Percentiles rank a stretch among this genome's conserved stretches.
Evolutionary conservation across 2,329 filamentous ascomycete genomes (phyloP).

Genomic region (Metarhizium guizhouense): DNA sequence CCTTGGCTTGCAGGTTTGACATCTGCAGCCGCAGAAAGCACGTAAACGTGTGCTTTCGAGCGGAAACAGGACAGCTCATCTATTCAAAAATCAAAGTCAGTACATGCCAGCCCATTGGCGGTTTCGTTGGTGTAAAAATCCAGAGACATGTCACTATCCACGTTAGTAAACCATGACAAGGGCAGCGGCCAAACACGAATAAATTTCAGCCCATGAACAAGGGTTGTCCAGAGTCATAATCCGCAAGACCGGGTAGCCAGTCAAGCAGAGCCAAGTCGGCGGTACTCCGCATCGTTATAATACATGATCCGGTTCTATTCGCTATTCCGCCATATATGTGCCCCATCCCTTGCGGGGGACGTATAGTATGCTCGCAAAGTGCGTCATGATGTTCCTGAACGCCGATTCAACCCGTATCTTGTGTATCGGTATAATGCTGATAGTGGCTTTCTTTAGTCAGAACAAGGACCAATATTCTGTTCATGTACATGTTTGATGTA

Average conservation of each 20-base stretch:
- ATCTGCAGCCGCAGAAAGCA: background rate
- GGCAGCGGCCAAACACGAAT: background rate
- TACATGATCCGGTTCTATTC: conserved; percentile 6
- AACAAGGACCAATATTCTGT: conserved; percentile 25
- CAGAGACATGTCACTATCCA: conserved; percentile 17
- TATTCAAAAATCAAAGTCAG: background rate
- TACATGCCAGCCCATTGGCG: conserved; percentile 2
- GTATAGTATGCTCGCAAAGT: background rate
- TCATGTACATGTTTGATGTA: conserved; percentile 48
- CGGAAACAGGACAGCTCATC: background rate
- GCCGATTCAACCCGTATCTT: background rate
- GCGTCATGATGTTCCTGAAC: background rate
- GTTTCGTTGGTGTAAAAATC: background rate
- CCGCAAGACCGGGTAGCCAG: background rate
- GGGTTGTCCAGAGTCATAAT: background rate
- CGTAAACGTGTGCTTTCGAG: background rate
- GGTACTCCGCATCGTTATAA: conserved; percentile 8
- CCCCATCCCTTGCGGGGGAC: background rate
- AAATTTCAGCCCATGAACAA: background rate
- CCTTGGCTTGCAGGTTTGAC: background rate
- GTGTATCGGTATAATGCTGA: background rate
- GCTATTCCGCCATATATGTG: conserved; percentile 2
- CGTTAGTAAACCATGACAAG: conserved; percentile 16
- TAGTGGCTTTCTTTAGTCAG: conserved; percentile 12
- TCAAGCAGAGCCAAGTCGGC: background rate